Conservation (phyloP, 2,329 filamentous ascomycete genomes). For the Amauroascus verrucosus region DNA sequence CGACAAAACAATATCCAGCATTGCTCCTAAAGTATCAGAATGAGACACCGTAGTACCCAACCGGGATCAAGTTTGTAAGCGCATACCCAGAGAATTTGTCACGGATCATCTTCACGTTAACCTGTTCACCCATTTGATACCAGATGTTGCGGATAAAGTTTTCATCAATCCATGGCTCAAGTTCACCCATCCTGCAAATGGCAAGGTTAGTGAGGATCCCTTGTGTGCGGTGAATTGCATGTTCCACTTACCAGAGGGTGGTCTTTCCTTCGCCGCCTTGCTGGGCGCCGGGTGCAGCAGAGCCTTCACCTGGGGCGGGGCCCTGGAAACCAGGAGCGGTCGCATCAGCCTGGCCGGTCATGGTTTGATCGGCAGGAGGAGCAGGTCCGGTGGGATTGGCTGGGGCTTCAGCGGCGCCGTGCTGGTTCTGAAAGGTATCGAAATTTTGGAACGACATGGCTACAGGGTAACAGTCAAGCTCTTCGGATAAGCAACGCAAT, state of each 20-base stretch:
- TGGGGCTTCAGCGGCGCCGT: constrained; percentile 45
- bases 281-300: constrained; percentile 38
- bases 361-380: constrained; percentile 43
- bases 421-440: constrained; percentile 53
- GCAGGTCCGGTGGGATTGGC: constrained; percentile 38
- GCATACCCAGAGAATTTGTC: constrained; percentile 95
- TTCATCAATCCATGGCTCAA: constrained; percentile 98
- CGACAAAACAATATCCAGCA: constrained; percentile 97
- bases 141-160: constrained; percentile 95
- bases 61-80: background rate
- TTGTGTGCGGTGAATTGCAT: background rate
- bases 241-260: constrained; percentile 42
- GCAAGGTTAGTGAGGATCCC: background rate
- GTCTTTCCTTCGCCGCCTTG: constrained; percentile 46
- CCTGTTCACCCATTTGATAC: constrained; percentile 83
- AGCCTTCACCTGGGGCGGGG: constrained; percentile 35
- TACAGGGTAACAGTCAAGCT: constrained; percentile 2
- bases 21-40: constrained; percentile 52
- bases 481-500: constrained; percentile 4
- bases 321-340: constrained; percentile 43
- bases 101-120: constrained; percentile 99
- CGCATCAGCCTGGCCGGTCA: constrained; percentile 50
- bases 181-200: constrained; percentile 80
- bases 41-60: background rate
- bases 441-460: constrained; percentile 59